phyloP scores from a whole-genome alignment of 2,329 filamentous ascomycete species.

The Paraphaeosphaeria sporulosa region DNA sequence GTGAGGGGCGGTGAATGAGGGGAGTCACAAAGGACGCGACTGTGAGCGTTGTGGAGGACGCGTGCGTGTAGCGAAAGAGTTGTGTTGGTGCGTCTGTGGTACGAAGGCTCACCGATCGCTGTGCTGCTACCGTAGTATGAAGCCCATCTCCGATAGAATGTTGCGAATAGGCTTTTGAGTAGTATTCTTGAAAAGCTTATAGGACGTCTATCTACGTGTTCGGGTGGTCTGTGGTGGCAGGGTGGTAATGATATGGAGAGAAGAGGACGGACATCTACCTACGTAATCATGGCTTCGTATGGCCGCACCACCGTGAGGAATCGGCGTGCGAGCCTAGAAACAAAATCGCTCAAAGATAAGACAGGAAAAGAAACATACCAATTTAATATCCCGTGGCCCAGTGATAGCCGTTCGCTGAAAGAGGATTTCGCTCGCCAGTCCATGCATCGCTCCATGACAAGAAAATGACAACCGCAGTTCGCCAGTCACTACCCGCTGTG shows the following conservation, averaged over 20 bases:
- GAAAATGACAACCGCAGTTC: constrained; percentile 7
- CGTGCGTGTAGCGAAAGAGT: background rate
- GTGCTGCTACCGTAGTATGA: constrained; percentile 4
- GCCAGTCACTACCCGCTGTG: constrained; percentile 8
- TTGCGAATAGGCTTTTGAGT: background rate
- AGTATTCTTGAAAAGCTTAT: background rate
- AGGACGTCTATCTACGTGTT: constrained; percentile 10
- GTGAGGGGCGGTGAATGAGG: background rate
- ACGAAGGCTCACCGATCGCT: constrained; percentile 6
- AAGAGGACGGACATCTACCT: constrained; percentile 13
- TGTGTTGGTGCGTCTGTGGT: background rate
- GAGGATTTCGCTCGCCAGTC: background rate
- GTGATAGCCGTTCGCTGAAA: constrained; percentile 4
- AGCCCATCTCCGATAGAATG: background rate
- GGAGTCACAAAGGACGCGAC: background rate
- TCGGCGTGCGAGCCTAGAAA: constrained; percentile 17
- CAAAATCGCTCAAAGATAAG: constrained; percentile 1
- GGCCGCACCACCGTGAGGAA: constrained; percentile 15
- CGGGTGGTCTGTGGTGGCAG: background rate
- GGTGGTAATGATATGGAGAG: background rate
- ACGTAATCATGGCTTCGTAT: constrained; percentile 14
- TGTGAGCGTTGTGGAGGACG: background rate
- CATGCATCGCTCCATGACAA: constrained; percentile 13
- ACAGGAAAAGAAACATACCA: constrained; percentile 2
- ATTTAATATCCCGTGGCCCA: constrained; percentile 21